Conservation (phyloP, 2,329 filamentous ascomycete species). For the Diaporthe velutina region DNA sequence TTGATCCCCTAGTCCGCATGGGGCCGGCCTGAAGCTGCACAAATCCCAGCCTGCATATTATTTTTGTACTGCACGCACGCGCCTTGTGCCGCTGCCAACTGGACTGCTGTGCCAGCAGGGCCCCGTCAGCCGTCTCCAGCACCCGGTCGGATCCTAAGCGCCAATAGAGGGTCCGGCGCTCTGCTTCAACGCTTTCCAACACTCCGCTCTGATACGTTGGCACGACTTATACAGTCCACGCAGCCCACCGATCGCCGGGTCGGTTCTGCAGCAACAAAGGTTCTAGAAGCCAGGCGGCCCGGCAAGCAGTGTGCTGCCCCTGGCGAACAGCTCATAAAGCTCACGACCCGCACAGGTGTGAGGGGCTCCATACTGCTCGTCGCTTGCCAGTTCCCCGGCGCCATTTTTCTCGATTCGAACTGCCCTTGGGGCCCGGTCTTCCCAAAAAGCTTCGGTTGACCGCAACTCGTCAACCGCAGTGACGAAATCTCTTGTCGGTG, state of each 20-base stretch:
- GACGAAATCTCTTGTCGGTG: slow-evolving; percentile 31
- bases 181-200: slow-evolving; percentile 28
- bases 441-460: slow-evolving; percentile 27
- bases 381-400: slow-evolving; percentile 26
- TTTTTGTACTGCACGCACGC: slow-evolving; percentile 16
- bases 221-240: slow-evolving; percentile 24
- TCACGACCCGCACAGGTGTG: slow-evolving; percentile 37
- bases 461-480: slow-evolving; percentile 34
- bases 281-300: slow-evolving; percentile 28
- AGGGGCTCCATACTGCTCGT: slow-evolving; percentile 27
- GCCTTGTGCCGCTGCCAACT: slow-evolving; percentile 32
- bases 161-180: slow-evolving; percentile 35
- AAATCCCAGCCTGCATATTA: slow-evolving; percentile 37
- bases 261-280: slow-evolving; percentile 25
- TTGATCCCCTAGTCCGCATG: slow-evolving; percentile 34
- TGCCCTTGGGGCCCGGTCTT: slow-evolving; percentile 9
- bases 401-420: slow-evolving; percentile 31
- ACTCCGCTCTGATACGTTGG: slow-evolving; percentile 33
- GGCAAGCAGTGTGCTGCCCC: slow-evolving; percentile 15
- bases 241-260: slow-evolving; percentile 28
- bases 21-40: slow-evolving; percentile 29
- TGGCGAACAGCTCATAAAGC: slow-evolving; percentile 28
- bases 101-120: not conserved
- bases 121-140: slow-evolving; percentile 33
- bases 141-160: slow-evolving; percentile 21